phyloP scores from a whole-genome alignment of 257 asterid species.

The Rhazya stricta region DNA sequence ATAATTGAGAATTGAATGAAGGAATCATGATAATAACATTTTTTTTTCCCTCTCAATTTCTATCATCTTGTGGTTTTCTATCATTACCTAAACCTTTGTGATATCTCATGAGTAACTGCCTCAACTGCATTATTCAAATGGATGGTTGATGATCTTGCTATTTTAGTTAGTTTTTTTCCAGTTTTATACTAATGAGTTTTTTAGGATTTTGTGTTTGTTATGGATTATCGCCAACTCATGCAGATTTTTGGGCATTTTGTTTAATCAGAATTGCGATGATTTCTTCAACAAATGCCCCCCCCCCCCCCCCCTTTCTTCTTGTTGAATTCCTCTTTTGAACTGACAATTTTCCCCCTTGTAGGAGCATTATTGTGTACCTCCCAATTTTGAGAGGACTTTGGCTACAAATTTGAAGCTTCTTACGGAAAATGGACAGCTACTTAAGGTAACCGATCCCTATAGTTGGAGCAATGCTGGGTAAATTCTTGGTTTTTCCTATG shows the following conservation, averaged over 20 bases:
- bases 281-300: neutral
- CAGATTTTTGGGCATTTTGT: neutral
- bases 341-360: slow-evolving; percentile 23
- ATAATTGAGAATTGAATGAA: neutral
- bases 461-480: neutral
- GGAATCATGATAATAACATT: neutral
- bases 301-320: neutral
- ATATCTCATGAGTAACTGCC: neutral
- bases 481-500: neutral
- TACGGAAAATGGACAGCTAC: slow-evolving; percentile 61
- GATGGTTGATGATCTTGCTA: neutral
- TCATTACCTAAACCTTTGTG: neutral
- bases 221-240: slow-evolving; percentile 5
- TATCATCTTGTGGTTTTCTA: neutral
- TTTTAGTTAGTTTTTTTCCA: neutral
- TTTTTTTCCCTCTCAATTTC: neutral
- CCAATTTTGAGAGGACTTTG: slow-evolving; percentile 56
- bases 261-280: neutral
- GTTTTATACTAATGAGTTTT: neutral
- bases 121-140: neutral
- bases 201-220: neutral
- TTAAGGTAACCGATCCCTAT: slow-evolving; percentile 50
- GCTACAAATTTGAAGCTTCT: slow-evolving; percentile 61
- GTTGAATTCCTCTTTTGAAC: neutral
- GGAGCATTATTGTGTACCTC: slow-evolving; percentile 59